A percentile compares a stretch with the other conserved stretches of the same genome.
These are phyloP conservation scores for Vaccinium myrtillus DNA, from an alignment of 148 eudicot genomes.

Conservation along the genomic window DNA sequence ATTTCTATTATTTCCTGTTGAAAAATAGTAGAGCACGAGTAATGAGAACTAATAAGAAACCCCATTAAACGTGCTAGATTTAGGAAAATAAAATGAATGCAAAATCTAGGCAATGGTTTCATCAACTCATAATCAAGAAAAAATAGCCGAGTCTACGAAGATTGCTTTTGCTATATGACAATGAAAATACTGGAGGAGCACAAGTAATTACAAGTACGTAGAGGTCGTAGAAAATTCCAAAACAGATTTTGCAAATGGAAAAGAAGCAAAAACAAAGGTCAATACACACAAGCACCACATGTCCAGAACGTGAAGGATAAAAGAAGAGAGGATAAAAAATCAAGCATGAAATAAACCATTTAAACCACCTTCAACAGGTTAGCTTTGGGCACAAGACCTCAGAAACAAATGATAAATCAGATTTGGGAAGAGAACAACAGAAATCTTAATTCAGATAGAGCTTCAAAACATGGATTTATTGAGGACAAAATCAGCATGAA, in stretches of 20 bases:
- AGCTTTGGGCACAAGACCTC: background rate
- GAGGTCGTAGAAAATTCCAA: background rate
- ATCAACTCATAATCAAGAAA: background rate
- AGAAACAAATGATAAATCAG: background rate
- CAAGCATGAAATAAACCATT: background rate
- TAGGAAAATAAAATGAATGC: background rate
- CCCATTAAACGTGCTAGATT: background rate
- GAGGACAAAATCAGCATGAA: background rate
- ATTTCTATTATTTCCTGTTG: background rate
- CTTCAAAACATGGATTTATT: conserved; percentile 2
- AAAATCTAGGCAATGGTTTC: background rate
- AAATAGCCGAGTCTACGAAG: background rate
- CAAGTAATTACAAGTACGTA: background rate
- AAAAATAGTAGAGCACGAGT: background rate
- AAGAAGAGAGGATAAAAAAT: background rate
- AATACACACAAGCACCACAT: background rate
- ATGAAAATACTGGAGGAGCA: background rate
- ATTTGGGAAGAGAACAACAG: background rate
- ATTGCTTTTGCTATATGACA: background rate
- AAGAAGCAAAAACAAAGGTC: background rate
- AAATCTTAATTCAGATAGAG: background rate
- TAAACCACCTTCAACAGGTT: background rate
- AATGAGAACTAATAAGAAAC: background rate
- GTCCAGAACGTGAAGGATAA: background rate
- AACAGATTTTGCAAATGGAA: background rate